These are phyloP conservation scores for Mariannaea sp. DNA, from an alignment of 2,329 filamentous ascomycete genomes.

Conservation along the genomic window DNA sequence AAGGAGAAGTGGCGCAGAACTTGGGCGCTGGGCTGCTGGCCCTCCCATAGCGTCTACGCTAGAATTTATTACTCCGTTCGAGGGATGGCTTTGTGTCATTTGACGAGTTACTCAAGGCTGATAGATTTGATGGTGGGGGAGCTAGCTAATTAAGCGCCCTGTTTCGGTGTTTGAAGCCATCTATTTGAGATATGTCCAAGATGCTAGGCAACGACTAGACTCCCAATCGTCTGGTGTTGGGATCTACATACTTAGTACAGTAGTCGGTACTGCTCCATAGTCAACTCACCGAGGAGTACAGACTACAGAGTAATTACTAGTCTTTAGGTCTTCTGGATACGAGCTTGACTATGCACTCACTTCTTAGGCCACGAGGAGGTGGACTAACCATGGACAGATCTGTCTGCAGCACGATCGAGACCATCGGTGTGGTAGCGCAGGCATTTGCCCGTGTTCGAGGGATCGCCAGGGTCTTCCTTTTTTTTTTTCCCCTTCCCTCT, in stretches of 20 bases:
- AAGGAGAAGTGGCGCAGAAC: too few relatives aligned
- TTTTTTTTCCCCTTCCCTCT: too few relatives aligned
- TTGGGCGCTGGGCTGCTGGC: too few relatives aligned
- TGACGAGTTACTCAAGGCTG: conserved; percentile 26
- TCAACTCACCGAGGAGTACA: too few relatives aligned
- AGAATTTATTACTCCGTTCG: too few relatives aligned
- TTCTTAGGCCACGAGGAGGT: conserved; percentile 4
- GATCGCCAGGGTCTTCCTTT: conserved; percentile 39
- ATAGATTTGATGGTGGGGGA: conserved; percentile 9
- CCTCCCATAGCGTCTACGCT: too few relatives aligned
- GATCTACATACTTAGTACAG: not conserved
- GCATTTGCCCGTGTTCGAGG: conserved; percentile 18
- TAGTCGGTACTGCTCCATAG: too few relatives aligned
- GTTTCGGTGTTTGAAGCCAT: conserved; percentile 2
- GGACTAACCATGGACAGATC: conserved; percentile 19
- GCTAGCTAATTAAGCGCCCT: conserved; percentile 19
- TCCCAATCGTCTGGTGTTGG: not conserved
- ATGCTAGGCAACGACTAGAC: not conserved
- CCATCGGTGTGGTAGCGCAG: conserved; percentile 25
- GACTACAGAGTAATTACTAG: too few relatives aligned
- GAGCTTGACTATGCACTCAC: conserved; percentile 18
- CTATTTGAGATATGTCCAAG: not conserved
- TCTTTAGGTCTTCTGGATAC: conserved; percentile 19
- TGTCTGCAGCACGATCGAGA: conserved; percentile 28
- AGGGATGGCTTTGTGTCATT: conserved; percentile 31